phyloP scores from a whole-genome alignment of 768 basidiomycete species.

The Phylloporus arenicola region DNA sequence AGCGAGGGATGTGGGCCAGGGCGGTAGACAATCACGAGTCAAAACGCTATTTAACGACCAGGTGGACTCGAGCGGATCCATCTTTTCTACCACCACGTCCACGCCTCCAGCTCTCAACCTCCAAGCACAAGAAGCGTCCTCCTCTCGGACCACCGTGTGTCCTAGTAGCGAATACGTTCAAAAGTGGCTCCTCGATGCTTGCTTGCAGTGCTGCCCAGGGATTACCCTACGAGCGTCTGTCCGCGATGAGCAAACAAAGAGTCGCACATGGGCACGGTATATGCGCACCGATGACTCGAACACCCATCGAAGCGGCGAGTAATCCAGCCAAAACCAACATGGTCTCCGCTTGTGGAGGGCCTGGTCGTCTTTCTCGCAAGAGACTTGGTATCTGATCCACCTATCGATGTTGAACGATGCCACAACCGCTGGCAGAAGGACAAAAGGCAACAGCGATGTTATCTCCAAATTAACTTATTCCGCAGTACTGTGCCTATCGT shows the following conservation, averaged over 20 bases:
- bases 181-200: background rate
- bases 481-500: too few relatives aligned
- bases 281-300: constrained; percentile 4
- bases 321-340: background rate
- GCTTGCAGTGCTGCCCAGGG: background rate
- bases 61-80: background rate
- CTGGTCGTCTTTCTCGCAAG: background rate
- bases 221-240: background rate
- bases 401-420: background rate
- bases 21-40: background rate
- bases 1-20: too few relatives aligned
- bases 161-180: background rate
- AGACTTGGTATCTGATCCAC: background rate
- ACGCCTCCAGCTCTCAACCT: background rate
- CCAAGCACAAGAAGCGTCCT: background rate
- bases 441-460: background rate
- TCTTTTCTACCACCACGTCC: background rate
- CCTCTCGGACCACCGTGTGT: background rate
- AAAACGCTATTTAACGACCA: constrained; percentile 1
- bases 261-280: constrained; percentile 1
- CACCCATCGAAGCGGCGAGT: background rate
- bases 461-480: background rate
- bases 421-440: background rate
- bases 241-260: background rate
- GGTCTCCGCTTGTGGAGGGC: background rate